phyloP scores from a whole-genome alignment of 2,329 filamentous ascomycete species.

The Alternaria incomplexa region DNA sequence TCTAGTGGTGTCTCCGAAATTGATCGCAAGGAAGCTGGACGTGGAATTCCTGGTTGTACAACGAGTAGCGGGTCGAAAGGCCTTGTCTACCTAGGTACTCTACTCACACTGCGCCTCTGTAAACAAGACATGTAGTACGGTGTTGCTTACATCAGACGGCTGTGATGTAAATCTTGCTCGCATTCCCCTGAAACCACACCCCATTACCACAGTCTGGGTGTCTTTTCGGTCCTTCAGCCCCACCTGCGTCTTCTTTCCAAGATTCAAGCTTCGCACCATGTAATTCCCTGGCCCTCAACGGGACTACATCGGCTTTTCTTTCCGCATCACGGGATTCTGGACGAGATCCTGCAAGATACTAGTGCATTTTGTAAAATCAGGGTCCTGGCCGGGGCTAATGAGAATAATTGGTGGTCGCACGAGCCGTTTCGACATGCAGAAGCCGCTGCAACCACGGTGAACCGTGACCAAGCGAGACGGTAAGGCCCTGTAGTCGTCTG shows the following conservation, averaged over 20 bases:
- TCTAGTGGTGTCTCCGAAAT: not conserved
- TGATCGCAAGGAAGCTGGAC: not conserved
- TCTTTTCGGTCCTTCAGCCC: not conserved
- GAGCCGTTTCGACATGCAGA: not conserved
- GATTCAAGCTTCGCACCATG: not conserved
- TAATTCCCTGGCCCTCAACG: not conserved
- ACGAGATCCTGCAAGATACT: slow-evolving; percentile 7
- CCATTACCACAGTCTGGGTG: not conserved
- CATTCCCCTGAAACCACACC: not conserved
- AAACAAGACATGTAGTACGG: not conserved
- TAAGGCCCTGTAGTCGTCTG: slow-evolving; percentile 1
- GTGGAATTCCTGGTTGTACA: not conserved
- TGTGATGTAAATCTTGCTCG: not conserved
- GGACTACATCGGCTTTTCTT: slow-evolving; percentile 1
- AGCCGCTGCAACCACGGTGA: not conserved
- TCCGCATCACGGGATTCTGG: slow-evolving; percentile 1
- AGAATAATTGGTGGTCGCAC: not conserved
- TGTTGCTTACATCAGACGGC: not conserved
- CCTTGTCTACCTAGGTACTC: not conserved
- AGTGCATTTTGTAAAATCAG: slow-evolving; percentile 7
- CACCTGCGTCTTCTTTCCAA: not conserved
- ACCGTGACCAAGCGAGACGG: not conserved
- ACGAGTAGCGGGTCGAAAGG: not conserved
- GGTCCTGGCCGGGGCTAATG: slow-evolving; percentile 1
- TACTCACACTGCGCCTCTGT: not conserved